Conservation (phyloP, 2,329 filamentous ascomycete species). For the Albifimbria verrucaria region DNA sequence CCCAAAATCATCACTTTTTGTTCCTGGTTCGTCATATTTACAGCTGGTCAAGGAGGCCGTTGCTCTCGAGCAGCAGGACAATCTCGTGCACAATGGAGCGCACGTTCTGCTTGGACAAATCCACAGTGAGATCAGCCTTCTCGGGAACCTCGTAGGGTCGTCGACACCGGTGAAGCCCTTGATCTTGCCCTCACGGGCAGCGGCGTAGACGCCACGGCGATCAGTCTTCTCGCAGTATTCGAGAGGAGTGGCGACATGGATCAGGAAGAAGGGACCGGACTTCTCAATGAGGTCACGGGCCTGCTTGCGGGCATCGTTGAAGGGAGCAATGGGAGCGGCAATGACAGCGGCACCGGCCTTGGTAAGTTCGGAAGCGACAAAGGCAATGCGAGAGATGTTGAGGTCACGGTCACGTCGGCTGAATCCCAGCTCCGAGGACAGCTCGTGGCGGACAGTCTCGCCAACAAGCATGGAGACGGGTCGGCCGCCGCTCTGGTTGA, state of each 20-base stretch:
- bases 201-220: conserved; percentile 83
- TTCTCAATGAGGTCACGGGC: conserved; percentile 85
- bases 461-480: conserved; percentile 92
- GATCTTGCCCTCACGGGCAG: conserved; percentile 84
- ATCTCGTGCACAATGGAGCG: conserved; percentile 97
- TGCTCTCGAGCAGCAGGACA: conserved; percentile 83
- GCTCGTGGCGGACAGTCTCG: conserved; percentile 89
- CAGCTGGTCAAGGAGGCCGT: conserved; percentile 77
- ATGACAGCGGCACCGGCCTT: conserved; percentile 92
- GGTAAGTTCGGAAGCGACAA: conserved; percentile 92
- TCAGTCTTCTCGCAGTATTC: conserved; percentile 95
- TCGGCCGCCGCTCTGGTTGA: conserved; percentile 96
- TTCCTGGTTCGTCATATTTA: conserved; percentile 25
- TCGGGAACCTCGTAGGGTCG: conserved; percentile 84
- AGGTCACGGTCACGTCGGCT: conserved; percentile 85
- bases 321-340: conserved; percentile 92
- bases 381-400: conserved; percentile 95
- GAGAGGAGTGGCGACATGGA: conserved; percentile 91
- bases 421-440: conserved; percentile 95
- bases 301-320: conserved; percentile 71
- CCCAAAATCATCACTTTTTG: conserved; percentile 3
- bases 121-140: conserved; percentile 81
- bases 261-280: conserved; percentile 86
- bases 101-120: conserved; percentile 82
- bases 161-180: conserved; percentile 98